phyloP scores from a whole-genome alignment of 306 rosid species.

The Cucurbita moschata region DNA sequence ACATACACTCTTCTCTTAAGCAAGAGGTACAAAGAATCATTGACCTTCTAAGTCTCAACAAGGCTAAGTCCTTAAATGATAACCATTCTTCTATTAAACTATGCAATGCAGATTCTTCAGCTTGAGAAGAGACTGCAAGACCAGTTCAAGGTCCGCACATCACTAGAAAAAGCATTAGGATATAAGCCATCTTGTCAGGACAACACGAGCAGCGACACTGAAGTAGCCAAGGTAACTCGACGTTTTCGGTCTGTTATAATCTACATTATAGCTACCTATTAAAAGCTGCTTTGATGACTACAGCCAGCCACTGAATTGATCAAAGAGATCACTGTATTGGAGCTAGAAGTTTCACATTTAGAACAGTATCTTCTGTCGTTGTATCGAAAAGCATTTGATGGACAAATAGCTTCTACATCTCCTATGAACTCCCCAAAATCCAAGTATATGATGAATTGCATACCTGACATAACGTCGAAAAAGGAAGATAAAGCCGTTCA shows the following conservation, averaged over 20 bases:
- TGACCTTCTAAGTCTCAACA: background rate
- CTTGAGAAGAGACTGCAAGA: slow-evolving; percentile 75
- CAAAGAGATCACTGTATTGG: slow-evolving; percentile 82
- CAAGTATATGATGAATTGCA: slow-evolving; percentile 19
- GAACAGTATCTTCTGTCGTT: slow-evolving; percentile 90
- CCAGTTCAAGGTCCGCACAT: slow-evolving; percentile 61
- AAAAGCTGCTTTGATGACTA: slow-evolving; percentile 12
- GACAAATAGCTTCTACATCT: slow-evolving; percentile 39
- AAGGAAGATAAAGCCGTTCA: slow-evolving; percentile 31
- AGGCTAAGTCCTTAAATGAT: background rate
- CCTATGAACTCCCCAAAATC: slow-evolving; percentile 30
- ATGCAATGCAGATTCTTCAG: slow-evolving; percentile 49
- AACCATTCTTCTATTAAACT: background rate
- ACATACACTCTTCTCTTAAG: slow-evolving; percentile 49
- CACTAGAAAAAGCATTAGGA: slow-evolving; percentile 72
- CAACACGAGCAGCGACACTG: slow-evolving; percentile 25
- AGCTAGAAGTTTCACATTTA: slow-evolving; percentile 78
- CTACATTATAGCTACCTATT: background rate
- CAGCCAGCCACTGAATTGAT: slow-evolving; percentile 88
- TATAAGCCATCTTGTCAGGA: slow-evolving; percentile 37
- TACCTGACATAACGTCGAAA: slow-evolving; percentile 21
- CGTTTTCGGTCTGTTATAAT: background rate
- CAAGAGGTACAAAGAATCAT: slow-evolving; percentile 52
- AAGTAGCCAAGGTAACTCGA: slow-evolving; percentile 52
- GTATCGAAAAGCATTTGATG: slow-evolving; percentile 86